A percentile compares a stretch with the other conserved stretches of the same genome.
phyloP scores from a whole-genome alignment of 2,329 filamentous ascomycete genomes.

The Lachnellula cervina region DNA sequence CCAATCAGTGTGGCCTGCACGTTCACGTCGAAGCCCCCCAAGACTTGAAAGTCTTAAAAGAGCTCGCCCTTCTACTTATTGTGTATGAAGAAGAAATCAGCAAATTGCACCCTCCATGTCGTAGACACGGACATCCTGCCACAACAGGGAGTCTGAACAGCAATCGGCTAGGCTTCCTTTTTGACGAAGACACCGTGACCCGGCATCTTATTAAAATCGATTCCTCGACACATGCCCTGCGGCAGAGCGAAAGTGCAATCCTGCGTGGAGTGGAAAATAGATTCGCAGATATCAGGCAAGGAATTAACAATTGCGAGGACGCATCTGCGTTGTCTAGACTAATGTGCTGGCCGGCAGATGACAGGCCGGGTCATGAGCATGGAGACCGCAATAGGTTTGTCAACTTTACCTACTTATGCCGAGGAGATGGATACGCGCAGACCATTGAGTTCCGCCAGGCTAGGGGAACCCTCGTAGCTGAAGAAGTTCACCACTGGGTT shows the following conservation, averaged over 20 bases:
- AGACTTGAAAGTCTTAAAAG: conserved; percentile 13
- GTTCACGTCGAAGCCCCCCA: conserved; percentile 23
- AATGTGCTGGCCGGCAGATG: conserved; percentile 11
- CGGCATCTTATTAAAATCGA: background rate
- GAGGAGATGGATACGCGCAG: conserved; percentile 1
- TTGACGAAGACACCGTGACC: background rate
- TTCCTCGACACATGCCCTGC: background rate
- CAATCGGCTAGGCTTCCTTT: conserved; percentile 18
- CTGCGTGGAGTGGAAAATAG: background rate
- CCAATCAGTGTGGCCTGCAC: conserved; percentile 25
- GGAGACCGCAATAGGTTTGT: conserved; percentile 14
- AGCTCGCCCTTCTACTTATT: conserved; percentile 21
- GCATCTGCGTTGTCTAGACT: background rate
- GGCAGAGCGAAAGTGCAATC: background rate
- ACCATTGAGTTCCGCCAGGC: conserved; percentile 27
- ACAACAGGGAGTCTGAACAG: conserved; percentile 12
- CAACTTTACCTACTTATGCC: conserved; percentile 14
- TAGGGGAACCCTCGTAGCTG: conserved; percentile 14
- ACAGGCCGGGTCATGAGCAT: background rate
- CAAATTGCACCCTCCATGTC: conserved; percentile 20
- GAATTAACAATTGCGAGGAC: background rate
- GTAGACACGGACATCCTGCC: conserved; percentile 15
- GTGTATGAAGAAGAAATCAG: conserved; percentile 27
- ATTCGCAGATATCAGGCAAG: background rate
- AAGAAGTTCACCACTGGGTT: conserved; percentile 19